Percentiles rank a stretch among this genome's conserved stretches.
Conservation (phyloP, 805 yeast genomes). For the Brettanomyces nanus region DNA sequence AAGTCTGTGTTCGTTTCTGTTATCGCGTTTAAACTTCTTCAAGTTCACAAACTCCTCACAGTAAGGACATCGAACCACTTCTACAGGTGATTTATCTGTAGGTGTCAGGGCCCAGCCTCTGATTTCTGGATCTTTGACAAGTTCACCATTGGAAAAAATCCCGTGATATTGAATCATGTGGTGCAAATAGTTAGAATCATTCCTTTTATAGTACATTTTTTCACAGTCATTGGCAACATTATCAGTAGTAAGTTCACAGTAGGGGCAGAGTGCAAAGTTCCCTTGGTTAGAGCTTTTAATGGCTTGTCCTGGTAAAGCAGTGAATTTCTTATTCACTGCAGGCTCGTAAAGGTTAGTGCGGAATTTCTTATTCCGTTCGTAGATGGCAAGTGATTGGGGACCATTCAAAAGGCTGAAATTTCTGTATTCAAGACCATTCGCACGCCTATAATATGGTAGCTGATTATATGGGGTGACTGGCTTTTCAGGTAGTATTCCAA, state of each 20-base stretch:
- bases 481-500: constrained; percentile 1
- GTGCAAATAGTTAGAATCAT: constrained; percentile 24
- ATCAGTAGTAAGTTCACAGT: constrained; percentile 15
- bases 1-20: constrained; percentile 16
- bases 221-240: constrained; percentile 11
- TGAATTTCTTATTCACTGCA: constrained; percentile 13
- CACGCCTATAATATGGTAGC: constrained; percentile 2
- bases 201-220: constrained; percentile 20
- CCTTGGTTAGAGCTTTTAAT: constrained; percentile 13
- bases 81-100: constrained; percentile 10
- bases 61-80: constrained; percentile 22
- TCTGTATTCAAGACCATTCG: constrained; percentile 7
- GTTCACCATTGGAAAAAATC: constrained; percentile 22
- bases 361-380: constrained; percentile 14
- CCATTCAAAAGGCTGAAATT: constrained; percentile 7
- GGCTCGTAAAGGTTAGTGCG: constrained; percentile 16
- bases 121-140: constrained; percentile 18
- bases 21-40: constrained; percentile 12
- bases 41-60: constrained; percentile 17
- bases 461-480: constrained; percentile 2
- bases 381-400: constrained; percentile 6
- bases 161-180: constrained; percentile 28
- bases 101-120: constrained; percentile 16
- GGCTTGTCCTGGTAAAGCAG: background rate
- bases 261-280: constrained; percentile 24